phyloP scores from a whole-genome alignment of 805 yeast species.

The Peterozyma toletana region DNA sequence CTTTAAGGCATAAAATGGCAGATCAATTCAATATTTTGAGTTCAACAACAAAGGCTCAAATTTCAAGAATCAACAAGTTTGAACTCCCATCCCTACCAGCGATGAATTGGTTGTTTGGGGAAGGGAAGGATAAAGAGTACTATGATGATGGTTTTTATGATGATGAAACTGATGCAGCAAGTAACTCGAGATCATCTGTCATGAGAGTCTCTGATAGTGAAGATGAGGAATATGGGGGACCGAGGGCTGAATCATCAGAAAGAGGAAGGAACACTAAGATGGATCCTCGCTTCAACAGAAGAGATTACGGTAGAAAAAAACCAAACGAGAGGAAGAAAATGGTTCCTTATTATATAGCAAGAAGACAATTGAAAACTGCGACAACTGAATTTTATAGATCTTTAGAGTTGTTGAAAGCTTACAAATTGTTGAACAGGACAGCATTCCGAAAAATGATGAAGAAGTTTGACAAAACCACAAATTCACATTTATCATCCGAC shows the following conservation, averaged over 20 bases:
- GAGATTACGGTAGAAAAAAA: constrained; percentile 40
- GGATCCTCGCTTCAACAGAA: constrained; percentile 24
- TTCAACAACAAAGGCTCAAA: constrained; percentile 9
- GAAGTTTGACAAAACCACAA: constrained; percentile 76
- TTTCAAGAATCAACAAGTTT: constrained; percentile 23
- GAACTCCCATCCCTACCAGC: constrained; percentile 36
- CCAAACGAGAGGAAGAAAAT: constrained; percentile 20
- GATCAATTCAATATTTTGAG: constrained; percentile 1
- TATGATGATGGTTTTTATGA: constrained; percentile 24
- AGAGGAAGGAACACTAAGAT: neutral
- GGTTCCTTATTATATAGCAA: constrained; percentile 58
- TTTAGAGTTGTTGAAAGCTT: constrained; percentile 63
- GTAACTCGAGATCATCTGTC: neutral
- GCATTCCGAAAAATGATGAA: constrained; percentile 87
- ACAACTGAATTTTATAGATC: constrained; percentile 67
- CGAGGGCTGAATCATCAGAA: constrained; percentile 1
- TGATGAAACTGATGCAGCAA: constrained; percentile 10
- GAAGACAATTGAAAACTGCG: constrained; percentile 62
- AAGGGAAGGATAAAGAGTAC: constrained; percentile 24
- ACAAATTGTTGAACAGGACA: constrained; percentile 70
- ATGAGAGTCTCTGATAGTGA: constrained; percentile 2
- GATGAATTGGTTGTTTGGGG: constrained; percentile 24
- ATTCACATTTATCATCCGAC: constrained; percentile 29
- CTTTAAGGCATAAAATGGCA: neutral
- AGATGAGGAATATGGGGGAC: constrained; percentile 5